phyloP scores from a whole-genome alignment of 345 rosid species.

The Hibiscus syriacus region DNA sequence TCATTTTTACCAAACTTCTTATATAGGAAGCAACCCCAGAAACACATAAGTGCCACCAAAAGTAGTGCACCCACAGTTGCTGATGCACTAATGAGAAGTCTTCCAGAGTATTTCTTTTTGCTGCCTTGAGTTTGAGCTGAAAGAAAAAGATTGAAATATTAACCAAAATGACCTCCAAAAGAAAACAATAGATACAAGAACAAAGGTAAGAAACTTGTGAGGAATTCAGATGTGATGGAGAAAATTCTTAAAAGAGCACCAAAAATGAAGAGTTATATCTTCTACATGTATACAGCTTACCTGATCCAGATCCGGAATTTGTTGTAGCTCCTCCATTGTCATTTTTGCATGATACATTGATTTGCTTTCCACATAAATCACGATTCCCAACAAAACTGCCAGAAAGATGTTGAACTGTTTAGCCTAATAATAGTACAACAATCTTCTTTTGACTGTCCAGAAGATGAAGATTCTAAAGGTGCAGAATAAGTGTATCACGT shows the following conservation, averaged over 20 bases:
- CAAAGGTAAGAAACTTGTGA: background rate
- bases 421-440: background rate
- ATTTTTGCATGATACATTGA: slow-evolving; percentile 50
- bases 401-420: background rate
- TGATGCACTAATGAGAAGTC: slow-evolving; percentile 81
- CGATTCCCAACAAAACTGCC: slow-evolving; percentile 76
- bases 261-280: background rate
- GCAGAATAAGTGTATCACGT: background rate
- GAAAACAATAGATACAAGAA: background rate
- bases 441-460: slow-evolving; percentile 4
- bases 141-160: slow-evolving; percentile 13
- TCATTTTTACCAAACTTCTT: slow-evolving; percentile 93
- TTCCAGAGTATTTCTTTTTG: slow-evolving; percentile 60
- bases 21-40: slow-evolving; percentile 97
- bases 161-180: slow-evolving; percentile 6
- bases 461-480: background rate
- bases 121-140: slow-evolving; percentile 59
- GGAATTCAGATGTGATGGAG: background rate
- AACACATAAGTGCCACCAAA: slow-evolving; percentile 98
- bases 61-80: slow-evolving; percentile 95
- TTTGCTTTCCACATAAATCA: slow-evolving; percentile 79
- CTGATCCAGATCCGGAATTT: slow-evolving; percentile 35
- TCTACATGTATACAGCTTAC: slow-evolving; percentile 26
- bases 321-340: slow-evolving; percentile 39
- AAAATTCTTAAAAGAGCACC: slow-evolving; percentile 11